phyloP scores from a whole-genome alignment of 73 alveolate genomes.

The Effrenium voratum region DNA sequence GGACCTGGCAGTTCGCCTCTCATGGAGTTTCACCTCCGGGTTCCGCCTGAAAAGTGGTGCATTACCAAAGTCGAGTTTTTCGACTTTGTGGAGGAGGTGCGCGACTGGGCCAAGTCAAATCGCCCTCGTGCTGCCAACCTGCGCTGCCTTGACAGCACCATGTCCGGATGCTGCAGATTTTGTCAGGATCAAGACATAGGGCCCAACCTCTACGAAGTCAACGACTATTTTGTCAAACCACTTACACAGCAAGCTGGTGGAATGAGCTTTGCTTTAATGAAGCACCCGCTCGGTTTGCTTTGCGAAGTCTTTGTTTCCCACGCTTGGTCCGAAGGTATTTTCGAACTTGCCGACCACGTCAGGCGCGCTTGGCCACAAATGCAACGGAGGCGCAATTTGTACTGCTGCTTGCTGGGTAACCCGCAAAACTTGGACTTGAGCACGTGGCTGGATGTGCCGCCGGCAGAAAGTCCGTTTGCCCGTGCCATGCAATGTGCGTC shows the following conservation, averaged over 20 bases:
- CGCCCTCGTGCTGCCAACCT: no score
- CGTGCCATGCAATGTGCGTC: constrained; percentile 79
- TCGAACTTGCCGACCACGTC: constrained; percentile 72
- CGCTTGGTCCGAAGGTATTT: constrained; percentile 42
- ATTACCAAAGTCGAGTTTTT: constrained; percentile 44
- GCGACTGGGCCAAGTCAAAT: no score
- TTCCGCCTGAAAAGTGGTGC: constrained; percentile 80
- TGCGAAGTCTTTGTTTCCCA: not conserved
- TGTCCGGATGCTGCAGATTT: no score
- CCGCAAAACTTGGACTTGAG: constrained; percentile 70
- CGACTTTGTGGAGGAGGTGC: constrained; percentile 6
- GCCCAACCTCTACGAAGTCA: constrained; percentile 31
- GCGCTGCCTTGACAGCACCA: no score
- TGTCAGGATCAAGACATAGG: no score
- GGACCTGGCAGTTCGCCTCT: no score
- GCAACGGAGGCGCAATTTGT: constrained; percentile 45
- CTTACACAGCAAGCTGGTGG: not conserved
- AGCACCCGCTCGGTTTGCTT: not conserved
- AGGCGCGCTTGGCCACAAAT: constrained; percentile 76
- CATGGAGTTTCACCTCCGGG: constrained; percentile 67
- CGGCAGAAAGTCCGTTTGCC: constrained; percentile 68
- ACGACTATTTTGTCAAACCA: constrained; percentile 12
- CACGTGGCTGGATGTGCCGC: constrained; percentile 50
- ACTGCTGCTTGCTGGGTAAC: constrained; percentile 83
- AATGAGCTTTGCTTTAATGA: not conserved